phyloP scores from a whole-genome alignment of 148 eudicot genomes.

The Rhododendron ferrugineum region DNA sequence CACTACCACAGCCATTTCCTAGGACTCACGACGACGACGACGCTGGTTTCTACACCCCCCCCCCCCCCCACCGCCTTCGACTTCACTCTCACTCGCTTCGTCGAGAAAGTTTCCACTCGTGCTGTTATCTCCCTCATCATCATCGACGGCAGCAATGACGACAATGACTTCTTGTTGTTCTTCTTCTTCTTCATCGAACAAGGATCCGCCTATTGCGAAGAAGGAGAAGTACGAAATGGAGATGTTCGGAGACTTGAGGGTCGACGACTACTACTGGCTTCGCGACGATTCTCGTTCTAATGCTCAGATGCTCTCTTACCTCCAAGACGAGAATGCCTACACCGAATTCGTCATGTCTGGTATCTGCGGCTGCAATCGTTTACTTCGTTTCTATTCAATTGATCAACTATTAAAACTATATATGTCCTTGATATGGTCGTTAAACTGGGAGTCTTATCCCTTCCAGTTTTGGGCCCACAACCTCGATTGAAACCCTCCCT shows the following conservation, averaged over 20 bases:
- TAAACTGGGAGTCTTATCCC: background rate
- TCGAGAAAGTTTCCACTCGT: background rate
- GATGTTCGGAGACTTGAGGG: constrained; percentile 76
- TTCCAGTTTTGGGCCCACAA: background rate
- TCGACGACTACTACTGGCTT: constrained; percentile 85
- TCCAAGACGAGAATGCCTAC: constrained; percentile 55
- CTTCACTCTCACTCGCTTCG: background rate
- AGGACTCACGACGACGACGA: background rate
- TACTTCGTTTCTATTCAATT: background rate
- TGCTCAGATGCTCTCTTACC: constrained; percentile 56
- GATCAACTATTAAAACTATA: background rate
- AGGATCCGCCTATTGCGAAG: constrained; percentile 51
- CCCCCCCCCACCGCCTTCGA: too few species aligned
- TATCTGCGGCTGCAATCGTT: constrained; percentile 3
- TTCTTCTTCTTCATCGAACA: background rate
- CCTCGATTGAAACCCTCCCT: background rate
- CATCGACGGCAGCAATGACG: background rate
- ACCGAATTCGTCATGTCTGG: constrained; percentile 72
- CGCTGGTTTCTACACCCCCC: background rate
- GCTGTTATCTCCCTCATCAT: background rate
- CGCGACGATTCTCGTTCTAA: constrained; percentile 79
- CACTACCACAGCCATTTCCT: background rate
- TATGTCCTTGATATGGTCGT: background rate
- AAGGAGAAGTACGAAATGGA: constrained; percentile 62
- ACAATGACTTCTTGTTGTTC: background rate